Percentiles rank a stretch among this genome's conserved stretches.
phyloP scores from a whole-genome alignment of 2,329 filamentous ascomycete species.

The Meredithiella fracta region DNA sequence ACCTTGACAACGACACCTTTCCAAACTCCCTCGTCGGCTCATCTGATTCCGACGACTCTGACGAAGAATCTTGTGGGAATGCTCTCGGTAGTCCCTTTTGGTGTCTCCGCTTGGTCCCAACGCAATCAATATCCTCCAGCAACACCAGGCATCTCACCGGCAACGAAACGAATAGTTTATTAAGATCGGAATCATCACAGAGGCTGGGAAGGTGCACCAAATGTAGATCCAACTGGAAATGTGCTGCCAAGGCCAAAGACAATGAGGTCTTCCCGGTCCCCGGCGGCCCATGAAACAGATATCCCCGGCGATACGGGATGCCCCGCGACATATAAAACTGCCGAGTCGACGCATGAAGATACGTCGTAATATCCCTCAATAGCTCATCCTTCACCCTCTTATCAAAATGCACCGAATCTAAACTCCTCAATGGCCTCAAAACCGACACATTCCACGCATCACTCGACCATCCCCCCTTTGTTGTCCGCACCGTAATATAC shows the following conservation, averaged over 20 bases:
- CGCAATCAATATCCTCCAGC: conserved; percentile 19
- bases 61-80: conserved; percentile 1
- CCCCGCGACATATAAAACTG: conserved; percentile 61
- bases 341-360: conserved; percentile 51
- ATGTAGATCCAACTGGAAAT: conserved; percentile 51
- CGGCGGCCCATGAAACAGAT: conserved; percentile 60
- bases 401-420: conserved; percentile 62
- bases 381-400: conserved; percentile 47
- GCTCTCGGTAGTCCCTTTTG: no score
- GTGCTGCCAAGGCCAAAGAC: conserved; percentile 47
- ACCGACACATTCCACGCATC: conserved; percentile 23
- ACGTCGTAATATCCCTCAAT: conserved; percentile 60
- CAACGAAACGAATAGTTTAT: conserved; percentile 31
- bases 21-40: conserved; percentile 14
- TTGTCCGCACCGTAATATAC: conserved; percentile 23
- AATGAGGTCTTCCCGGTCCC: conserved; percentile 59
- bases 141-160: conserved; percentile 18
- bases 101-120: conserved; percentile 16
- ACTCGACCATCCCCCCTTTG: conserved; percentile 17
- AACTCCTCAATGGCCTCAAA: conserved; percentile 47
- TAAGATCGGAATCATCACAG: conserved; percentile 47
- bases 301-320: conserved; percentile 60
- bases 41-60: not conserved
- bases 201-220: conserved; percentile 36
- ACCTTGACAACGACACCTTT: conserved; percentile 46